A percentile compares a stretch with the other conserved stretches of the same genome.
Conservation (phyloP, 2,329 filamentous ascomycete genomes). For the Biscogniauxia marginata region DNA sequence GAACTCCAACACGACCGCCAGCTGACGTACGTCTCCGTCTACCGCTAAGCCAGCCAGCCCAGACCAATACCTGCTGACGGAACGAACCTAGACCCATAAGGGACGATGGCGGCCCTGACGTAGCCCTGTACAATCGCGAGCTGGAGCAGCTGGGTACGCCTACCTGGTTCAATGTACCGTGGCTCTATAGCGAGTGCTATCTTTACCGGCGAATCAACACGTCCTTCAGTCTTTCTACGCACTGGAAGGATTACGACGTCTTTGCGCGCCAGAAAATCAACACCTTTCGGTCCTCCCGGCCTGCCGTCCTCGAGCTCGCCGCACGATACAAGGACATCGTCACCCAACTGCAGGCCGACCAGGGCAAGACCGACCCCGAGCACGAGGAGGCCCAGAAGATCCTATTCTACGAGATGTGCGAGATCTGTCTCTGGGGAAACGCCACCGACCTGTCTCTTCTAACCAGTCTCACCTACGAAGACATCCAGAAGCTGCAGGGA, state of each 20-base stretch:
- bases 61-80: not conserved
- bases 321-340: slow-evolving; percentile 74
- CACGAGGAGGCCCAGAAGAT: slow-evolving; percentile 69
- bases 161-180: slow-evolving; percentile 80
- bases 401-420: slow-evolving; percentile 88
- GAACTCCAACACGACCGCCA: slow-evolving; percentile 87
- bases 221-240: slow-evolving; percentile 70
- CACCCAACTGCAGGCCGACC: slow-evolving; percentile 57
- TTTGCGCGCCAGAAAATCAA: slow-evolving; percentile 87
- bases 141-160: slow-evolving; percentile 70
- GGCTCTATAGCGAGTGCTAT: slow-evolving; percentile 94
- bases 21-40: slow-evolving; percentile 60
- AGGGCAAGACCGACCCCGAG: slow-evolving; percentile 47
- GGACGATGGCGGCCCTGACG: slow-evolving; percentile 75
- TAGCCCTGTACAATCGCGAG: slow-evolving; percentile 82
- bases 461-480: slow-evolving; percentile 87
- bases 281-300: slow-evolving; percentile 88
- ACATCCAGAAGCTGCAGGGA: slow-evolving; percentile 95
- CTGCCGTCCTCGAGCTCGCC: slow-evolving; percentile 80
- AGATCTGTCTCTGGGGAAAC: slow-evolving; percentile 97
- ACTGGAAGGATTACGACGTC: slow-evolving; percentile 90
- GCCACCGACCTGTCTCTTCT: slow-evolving; percentile 91
- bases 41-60: not conserved
- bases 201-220: slow-evolving; percentile 83
- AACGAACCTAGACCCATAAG: slow-evolving; percentile 57